phyloP scores from a whole-genome alignment of 192 early-diverging fungal genomes.

The Mortierella claussenii region DNA sequence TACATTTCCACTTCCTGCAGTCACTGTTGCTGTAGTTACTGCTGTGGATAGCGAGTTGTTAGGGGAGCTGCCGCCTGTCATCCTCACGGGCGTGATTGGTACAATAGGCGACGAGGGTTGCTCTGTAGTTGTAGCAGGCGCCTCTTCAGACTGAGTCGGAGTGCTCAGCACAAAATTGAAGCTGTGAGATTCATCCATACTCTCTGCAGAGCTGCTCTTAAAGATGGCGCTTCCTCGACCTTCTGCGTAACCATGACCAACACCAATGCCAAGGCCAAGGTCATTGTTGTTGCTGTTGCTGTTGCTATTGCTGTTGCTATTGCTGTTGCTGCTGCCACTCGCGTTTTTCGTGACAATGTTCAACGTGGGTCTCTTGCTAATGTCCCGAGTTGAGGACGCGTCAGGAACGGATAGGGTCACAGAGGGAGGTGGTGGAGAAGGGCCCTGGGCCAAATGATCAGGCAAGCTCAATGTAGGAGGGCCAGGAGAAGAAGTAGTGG shows the following conservation, averaged over 20 bases:
- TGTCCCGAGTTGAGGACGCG: background rate
- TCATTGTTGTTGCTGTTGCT: background rate
- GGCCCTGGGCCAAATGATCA: background rate
- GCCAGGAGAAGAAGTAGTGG: background rate
- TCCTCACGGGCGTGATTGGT: no score
- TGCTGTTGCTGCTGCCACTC: background rate
- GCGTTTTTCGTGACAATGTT: background rate
- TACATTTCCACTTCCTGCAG: no score
- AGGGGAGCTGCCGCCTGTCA: no score
- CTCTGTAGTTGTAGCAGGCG: no score
- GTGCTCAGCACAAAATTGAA: background rate
- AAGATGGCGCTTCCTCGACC: background rate
- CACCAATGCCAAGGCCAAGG: no score
- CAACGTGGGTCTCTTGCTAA: background rate
- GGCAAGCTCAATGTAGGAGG: background rate
- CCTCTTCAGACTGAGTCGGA: background rate
- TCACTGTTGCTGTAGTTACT: background rate
- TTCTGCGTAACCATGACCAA: no score
- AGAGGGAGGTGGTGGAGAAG: background rate
- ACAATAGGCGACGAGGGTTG: no score
- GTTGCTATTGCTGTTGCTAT: background rate
- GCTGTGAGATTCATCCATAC: background rate
- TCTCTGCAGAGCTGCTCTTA: background rate
- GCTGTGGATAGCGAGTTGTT: background rate
- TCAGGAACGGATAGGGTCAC: constrained; percentile 25